Evolutionary conservation across 2,329 filamentous ascomycete genomes (phyloP).

Genomic region (Myrmaecium sp.): DNA sequence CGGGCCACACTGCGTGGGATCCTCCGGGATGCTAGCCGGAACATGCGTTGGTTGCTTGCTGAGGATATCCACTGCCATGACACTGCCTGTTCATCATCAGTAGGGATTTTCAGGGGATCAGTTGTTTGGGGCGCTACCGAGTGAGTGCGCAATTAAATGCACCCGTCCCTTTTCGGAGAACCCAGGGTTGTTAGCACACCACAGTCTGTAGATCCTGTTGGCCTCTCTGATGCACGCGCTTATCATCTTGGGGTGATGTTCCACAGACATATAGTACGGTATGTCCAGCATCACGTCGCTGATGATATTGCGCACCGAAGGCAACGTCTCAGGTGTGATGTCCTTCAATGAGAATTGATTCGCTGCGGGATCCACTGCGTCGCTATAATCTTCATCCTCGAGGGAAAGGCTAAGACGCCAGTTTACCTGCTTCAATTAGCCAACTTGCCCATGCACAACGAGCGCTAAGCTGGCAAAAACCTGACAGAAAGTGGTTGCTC

Average conservation of each 20-base stretch:
- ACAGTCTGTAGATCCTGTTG: constrained; percentile 87
- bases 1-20: constrained; percentile 24
- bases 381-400: constrained; percentile 51
- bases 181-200: constrained; percentile 83
- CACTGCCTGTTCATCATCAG: no score
- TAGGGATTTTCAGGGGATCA: no score
- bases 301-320: constrained; percentile 78
- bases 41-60: constrained; percentile 69
- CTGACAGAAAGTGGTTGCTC: not conserved
- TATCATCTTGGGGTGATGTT: constrained; percentile 87
- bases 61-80: constrained; percentile 84
- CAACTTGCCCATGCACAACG: not conserved
- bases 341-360: constrained; percentile 60
- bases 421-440: constrained; percentile 51
- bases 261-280: constrained; percentile 86
- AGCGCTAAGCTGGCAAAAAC: not conserved
- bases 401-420: constrained; percentile 83
- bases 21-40: constrained; percentile 26
- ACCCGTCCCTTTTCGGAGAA: constrained; percentile 70
- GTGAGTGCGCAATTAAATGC: constrained; percentile 81
- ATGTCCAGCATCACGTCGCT: constrained; percentile 98
- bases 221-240: constrained; percentile 75
- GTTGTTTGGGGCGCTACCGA: no score
- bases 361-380: constrained; percentile 39
- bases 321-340: constrained; percentile 80